Conservation (phyloP, 2,329 filamentous ascomycete species). For the Tolypocladium ophioglossoides region DNA sequence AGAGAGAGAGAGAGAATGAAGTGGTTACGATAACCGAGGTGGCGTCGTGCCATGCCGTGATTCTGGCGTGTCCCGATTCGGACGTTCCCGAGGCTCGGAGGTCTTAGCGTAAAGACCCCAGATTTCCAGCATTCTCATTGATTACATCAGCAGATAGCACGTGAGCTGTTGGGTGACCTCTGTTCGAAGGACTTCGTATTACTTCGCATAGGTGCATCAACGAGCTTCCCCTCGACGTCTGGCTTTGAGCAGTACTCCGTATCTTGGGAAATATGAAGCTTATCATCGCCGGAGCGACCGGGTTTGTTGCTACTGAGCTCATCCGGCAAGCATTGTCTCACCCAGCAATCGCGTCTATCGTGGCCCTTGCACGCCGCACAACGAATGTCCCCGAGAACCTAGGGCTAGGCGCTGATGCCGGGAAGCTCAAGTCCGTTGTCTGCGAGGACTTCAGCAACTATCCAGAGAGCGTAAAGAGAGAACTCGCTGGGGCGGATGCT, state of each 20-base stretch:
- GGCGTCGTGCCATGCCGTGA: neutral
- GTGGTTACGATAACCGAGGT: neutral
- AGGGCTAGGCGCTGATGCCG: slow-evolving; percentile 10
- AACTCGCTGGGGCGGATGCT: slow-evolving; percentile 28
- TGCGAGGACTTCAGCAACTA: slow-evolving; percentile 30
- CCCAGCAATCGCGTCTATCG: slow-evolving; percentile 25
- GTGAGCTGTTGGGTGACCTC: too few species aligned
- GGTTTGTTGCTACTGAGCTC: slow-evolving; percentile 31
- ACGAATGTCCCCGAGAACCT: slow-evolving; percentile 15
- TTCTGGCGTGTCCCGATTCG: neutral
- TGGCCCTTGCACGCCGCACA: slow-evolving; percentile 29
- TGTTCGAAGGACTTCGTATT: too few species aligned
- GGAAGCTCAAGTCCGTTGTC: slow-evolving; percentile 29
- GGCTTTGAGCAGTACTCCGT: neutral
- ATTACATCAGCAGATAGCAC: neutral
- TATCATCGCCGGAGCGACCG: slow-evolving; percentile 30
- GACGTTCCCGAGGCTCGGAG: neutral
- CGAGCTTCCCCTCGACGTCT: too few species aligned
- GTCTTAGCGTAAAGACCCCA: neutral
- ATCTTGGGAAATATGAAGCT: slow-evolving; percentile 27
- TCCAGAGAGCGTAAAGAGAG: slow-evolving; percentile 24
- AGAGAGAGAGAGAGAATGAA: too few species aligned
- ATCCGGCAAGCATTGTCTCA: slow-evolving; percentile 29
- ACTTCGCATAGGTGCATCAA: too few species aligned
- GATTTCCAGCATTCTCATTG: neutral